Base-by-base conservation (phyloP, 495 filamentous ascomycete species). In the Tirmania nivea region DNA sequence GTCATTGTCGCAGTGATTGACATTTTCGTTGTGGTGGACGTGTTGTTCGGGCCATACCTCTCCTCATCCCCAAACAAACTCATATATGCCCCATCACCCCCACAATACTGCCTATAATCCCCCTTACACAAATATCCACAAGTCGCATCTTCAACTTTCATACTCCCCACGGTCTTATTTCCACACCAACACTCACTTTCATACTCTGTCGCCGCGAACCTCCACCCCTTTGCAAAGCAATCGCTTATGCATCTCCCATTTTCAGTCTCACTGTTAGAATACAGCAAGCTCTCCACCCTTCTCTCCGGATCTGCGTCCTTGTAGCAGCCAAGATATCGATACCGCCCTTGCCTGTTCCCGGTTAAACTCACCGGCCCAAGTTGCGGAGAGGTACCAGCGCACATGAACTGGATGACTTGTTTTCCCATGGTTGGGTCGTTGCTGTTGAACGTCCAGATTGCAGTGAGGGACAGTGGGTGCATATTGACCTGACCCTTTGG, bases 401-500 rank as follows among this genome's bases (percentile, higher is more conserved):
- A 69, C 10, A 51, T 19, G 35, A 67, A 67, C 1, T 63, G 49
- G 10, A 67, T 56, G 35, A 55, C 55, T 25, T 60, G 60, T 55
- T 68, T 68, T 11, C 67, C 67, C 31, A 63, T 63, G 0, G 54
- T 25, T 2, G 56, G 56, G 21, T 69, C 67, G 20, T 63, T 68
- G 11, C 66, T 69, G 47, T 69, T 69, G 53, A 69, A 59, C 0
- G 62, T 64, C 62, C 62, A 64, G 4, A 64, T 48, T 10, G 62
- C 55, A 1, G 19, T 55, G 1, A 58, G 57, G 21, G 31, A 56
- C 5, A 48, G 60, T 52, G 59, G 34, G 35, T 69, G 60, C 20
- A 66, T 53, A 35, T 71, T 71, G 35, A 70, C 68, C 51, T 70
- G 69, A 1, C 61, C 62, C 25, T 68, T 69, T 2, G 69, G 69